Conservation (phyloP, 768 basidiomycete species). For the Tulasnella sp. region DNA sequence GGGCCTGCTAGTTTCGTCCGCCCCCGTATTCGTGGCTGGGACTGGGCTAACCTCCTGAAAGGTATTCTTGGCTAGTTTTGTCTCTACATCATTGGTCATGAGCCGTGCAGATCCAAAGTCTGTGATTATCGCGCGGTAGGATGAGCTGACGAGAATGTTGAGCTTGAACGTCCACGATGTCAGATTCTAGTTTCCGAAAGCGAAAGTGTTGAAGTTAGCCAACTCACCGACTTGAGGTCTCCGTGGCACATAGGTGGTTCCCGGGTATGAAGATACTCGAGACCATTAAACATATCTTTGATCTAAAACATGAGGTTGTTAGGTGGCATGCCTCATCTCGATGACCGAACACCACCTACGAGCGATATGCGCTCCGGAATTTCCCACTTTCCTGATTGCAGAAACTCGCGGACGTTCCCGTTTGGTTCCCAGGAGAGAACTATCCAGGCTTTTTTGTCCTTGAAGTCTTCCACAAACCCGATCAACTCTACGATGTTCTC, state of each 20-base stretch:
- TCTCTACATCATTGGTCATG: background rate
- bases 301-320: background rate
- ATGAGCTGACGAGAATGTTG: background rate
- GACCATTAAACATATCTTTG: background rate
- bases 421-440: background rate
- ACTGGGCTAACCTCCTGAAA: background rate
- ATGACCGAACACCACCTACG: background rate
- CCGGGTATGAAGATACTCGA: background rate
- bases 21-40: too few species aligned
- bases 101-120: background rate
- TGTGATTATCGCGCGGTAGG: background rate
- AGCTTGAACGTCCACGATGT: background rate
- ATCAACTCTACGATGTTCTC: background rate
- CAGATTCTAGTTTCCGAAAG: background rate
- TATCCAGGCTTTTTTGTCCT: background rate
- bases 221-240: constrained; percentile 16
- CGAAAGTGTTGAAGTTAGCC: background rate
- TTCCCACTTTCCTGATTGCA: background rate
- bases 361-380: background rate
- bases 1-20: too few species aligned
- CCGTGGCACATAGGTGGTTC: constrained; percentile 10
- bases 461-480: background rate
- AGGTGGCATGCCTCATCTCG: background rate
- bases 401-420: background rate
- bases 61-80: background rate